Percentiles rank a stretch among this genome's conserved stretches.
Evolutionary conservation across 305 asterid species (phyloP).

Genomic region (Fraxinus latifolia): DNA sequence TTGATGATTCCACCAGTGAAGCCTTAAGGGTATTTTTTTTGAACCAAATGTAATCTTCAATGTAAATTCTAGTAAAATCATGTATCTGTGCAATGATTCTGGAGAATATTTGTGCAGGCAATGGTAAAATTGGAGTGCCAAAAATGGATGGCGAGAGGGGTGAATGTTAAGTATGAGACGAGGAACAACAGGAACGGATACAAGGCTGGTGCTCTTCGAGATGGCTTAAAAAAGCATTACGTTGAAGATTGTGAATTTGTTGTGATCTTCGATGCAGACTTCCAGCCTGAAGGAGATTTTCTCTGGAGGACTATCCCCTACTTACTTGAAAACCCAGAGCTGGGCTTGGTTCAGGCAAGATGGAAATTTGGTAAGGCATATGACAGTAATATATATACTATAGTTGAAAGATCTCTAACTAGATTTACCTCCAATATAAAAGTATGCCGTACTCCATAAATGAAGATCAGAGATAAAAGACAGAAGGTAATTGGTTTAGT

Average conservation of each 20-base stretch:
- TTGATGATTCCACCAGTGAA: conserved; percentile 50
- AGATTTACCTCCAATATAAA: conserved; percentile 1
- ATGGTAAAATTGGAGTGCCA: conserved; percentile 45
- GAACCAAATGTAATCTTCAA: not conserved
- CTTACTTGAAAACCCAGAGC: conserved; percentile 40
- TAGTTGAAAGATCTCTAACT: not conserved
- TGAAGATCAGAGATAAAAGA: conserved; percentile 1
- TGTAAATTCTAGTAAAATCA: not conserved
- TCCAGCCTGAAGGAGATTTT: conserved; percentile 45
- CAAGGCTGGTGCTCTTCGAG: conserved; percentile 52
- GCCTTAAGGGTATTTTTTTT: conserved; percentile 26
- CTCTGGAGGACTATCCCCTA: conserved; percentile 46
- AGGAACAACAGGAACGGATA: conserved; percentile 47
- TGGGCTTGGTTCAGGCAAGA: conserved; percentile 49
- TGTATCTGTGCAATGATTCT: not conserved
- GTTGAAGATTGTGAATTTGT: conserved; percentile 43
- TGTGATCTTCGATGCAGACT: conserved; percentile 48
- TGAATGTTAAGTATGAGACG: conserved; percentile 39
- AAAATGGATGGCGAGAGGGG: conserved; percentile 41
- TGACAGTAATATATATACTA: conserved; percentile 3
- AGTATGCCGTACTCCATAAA: not conserved
- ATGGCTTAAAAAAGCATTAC: conserved; percentile 39
- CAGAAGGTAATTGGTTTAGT: not conserved
- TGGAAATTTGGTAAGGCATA: conserved; percentile 44
- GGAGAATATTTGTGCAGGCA: conserved; percentile 21